Evolutionary conservation across 73 alveolate genomes (phyloP).

Genomic region (Urostyla sp.): DNA sequence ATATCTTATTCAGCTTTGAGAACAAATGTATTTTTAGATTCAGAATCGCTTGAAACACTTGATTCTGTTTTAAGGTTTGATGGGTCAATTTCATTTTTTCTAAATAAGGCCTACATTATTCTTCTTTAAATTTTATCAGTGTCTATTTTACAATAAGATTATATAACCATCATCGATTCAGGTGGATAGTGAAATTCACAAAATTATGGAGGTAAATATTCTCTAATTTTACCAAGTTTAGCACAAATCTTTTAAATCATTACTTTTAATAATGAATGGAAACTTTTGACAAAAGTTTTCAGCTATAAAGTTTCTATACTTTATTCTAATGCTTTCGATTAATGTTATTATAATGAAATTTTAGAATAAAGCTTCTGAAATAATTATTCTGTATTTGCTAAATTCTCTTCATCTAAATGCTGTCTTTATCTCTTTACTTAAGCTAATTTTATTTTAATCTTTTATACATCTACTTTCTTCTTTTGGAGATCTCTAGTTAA

Average conservation of each 20-base stretch:
- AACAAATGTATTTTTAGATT: slow-evolving; percentile 11
- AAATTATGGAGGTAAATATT: slow-evolving; percentile 3
- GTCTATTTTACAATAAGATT: slow-evolving; percentile 13
- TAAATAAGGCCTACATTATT: not conserved
- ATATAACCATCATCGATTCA: not conserved
- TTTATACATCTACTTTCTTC: not conserved
- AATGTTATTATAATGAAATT: not conserved
- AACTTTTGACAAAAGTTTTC: not conserved
- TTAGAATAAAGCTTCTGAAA: slow-evolving; percentile 10
- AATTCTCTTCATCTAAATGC: not conserved
- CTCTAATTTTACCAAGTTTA: slow-evolving; percentile 16
- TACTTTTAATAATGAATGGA: not conserved
- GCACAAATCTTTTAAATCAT: slow-evolving; percentile 1
- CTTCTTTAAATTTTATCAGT: no score
- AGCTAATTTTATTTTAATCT: not conserved
- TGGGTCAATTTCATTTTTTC: slow-evolving; percentile 2
- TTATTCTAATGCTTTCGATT: not conserved
- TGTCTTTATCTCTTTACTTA: not conserved
- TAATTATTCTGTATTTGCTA: no score
- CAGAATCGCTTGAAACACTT: slow-evolving; percentile 6
- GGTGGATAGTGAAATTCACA: slow-evolving; percentile 15
- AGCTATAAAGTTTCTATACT: not conserved
- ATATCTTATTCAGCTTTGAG: slow-evolving; percentile 30
- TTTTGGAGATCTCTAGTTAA: slow-evolving; percentile 1
- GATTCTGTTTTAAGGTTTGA: not conserved